A percentile compares a stretch with the other conserved stretches of the same genome.
Evolutionary conservation across 305 asterid genomes (phyloP).

Genomic region (Fraxinus nigra): DNA sequence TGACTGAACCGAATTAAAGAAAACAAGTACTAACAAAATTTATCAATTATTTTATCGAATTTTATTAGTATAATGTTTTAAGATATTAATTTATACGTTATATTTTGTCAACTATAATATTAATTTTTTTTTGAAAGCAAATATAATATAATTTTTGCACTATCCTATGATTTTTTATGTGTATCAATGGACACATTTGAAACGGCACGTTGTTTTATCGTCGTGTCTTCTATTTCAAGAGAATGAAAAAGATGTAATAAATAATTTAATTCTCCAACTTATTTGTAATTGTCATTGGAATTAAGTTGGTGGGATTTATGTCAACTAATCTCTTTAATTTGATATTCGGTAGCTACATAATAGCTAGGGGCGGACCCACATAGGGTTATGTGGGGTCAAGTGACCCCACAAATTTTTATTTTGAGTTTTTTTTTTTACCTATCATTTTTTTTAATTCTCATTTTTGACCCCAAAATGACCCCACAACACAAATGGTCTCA

Average conservation of each 20-base stretch:
- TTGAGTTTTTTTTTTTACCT: too few relatives aligned
- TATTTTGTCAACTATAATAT: background rate
- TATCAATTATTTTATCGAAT: background rate
- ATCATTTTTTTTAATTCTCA: too few relatives aligned
- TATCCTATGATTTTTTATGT: background rate
- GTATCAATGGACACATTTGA: background rate
- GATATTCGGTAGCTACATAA: background rate
- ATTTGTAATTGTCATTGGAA: background rate
- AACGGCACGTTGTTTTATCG: background rate
- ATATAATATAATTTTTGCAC: background rate
- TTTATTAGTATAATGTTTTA: too few relatives aligned
- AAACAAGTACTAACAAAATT: background rate
- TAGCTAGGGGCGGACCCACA: too few relatives aligned
- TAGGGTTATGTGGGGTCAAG: too few relatives aligned
- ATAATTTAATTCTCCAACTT: background rate
- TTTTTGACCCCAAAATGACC: too few relatives aligned
- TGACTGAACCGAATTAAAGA: background rate
- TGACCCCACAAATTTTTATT: too few relatives aligned
- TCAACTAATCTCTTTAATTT: too few relatives aligned
- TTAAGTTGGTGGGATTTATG: background rate
- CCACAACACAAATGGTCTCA: too few relatives aligned
- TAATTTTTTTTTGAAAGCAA: background rate
- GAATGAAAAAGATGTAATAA: background rate
- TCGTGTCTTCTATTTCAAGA: background rate
- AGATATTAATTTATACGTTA: background rate